phyloP scores from a whole-genome alignment of 345 rosid species.

The Eucalyptus polybractea region DNA sequence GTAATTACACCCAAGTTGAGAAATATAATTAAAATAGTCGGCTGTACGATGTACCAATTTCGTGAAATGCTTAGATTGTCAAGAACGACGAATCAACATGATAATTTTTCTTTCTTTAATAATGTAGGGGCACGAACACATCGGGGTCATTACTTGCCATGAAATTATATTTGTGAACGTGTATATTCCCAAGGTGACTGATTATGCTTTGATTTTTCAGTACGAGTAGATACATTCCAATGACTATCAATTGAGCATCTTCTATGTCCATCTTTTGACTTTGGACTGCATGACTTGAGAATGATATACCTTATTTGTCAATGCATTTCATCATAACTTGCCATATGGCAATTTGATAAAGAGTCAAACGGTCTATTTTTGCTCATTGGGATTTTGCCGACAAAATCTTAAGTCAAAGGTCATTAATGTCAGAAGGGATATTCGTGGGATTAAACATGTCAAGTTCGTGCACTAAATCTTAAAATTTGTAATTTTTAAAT shows the following conservation, averaged over 20 bases:
- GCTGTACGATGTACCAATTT: background rate
- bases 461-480: background rate
- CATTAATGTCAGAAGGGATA: background rate
- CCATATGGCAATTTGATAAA: background rate
- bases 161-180: background rate
- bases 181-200: background rate
- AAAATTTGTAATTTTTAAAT: background rate
- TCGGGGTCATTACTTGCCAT: background rate
- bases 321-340: background rate
- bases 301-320: background rate
- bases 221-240: background rate
- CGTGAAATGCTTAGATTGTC: background rate
- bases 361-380: background rate
- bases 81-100: background rate
- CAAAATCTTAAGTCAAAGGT: background rate
- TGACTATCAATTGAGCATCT: background rate
- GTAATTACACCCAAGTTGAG: background rate
- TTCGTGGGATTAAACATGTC: background rate
- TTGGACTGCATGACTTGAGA: background rate
- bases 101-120: background rate
- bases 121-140: background rate
- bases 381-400: background rate
- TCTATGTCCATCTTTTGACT: background rate
- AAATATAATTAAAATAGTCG: background rate
- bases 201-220: background rate